Evolutionary conservation across 768 basidiomycete genomes (phyloP).

Genomic region (Chalciporus piperatus): DNA sequence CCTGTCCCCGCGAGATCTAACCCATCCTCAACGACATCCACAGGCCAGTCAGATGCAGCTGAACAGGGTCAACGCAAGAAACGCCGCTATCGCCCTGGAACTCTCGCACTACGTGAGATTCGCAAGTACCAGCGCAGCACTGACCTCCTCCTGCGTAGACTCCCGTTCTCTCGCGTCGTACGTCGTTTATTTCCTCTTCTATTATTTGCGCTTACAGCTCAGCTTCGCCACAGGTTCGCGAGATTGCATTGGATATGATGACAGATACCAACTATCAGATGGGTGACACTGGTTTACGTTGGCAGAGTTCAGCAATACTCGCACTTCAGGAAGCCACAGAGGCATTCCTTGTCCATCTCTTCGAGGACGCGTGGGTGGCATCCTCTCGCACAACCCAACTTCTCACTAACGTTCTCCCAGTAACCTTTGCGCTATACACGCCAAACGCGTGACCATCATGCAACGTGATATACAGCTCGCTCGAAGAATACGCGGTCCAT

Average conservation of each 20-base stretch:
- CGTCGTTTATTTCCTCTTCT: conserved; percentile 29
- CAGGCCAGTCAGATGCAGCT: conserved; percentile 24
- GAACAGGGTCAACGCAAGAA: conserved; percentile 40
- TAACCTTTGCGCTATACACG: conserved; percentile 95
- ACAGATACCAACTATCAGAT: conserved; percentile 66
- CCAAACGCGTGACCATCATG: conserved; percentile 98
- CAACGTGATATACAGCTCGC: conserved; percentile 96
- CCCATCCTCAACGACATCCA: background rate
- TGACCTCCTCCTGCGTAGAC: conserved; percentile 79
- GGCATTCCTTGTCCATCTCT: conserved; percentile 91
- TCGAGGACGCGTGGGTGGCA: conserved; percentile 92
- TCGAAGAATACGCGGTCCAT: conserved; percentile 88
- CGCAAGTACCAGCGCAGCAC: conserved; percentile 94
- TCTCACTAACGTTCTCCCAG: conserved; percentile 38
- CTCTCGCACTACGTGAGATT: conserved; percentile 87
- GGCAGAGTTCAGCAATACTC: conserved; percentile 93
- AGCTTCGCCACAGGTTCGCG: conserved; percentile 67
- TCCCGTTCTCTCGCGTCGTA: conserved; percentile 92
- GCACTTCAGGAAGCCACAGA: conserved; percentile 97
- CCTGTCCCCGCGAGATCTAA: conserved; percentile 11
- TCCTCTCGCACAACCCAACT: background rate
- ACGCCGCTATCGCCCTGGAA: conserved; percentile 84
- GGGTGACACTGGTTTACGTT: conserved; percentile 65
- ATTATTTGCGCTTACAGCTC: conserved; percentile 3
- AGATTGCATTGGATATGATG: conserved; percentile 89